phyloP scores from a whole-genome alignment of 2,329 filamentous ascomycete genomes.

The Fusarium sterilihyphosum region DNA sequence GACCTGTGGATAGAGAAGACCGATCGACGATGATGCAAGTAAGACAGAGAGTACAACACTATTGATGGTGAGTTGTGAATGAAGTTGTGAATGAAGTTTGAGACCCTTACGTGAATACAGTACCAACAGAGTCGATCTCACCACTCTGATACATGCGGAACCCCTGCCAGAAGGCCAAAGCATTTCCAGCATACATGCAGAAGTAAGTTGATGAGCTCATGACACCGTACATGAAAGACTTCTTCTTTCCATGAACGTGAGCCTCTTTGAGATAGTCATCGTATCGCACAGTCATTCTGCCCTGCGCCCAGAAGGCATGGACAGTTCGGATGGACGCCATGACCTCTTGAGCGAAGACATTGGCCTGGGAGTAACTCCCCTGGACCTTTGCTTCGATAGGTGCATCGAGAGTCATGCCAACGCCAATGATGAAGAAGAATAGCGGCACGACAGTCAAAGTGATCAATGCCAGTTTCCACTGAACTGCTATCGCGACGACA shows the following conservation, averaged over 20 bases:
- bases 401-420: conserved; percentile 40
- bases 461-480: conserved; percentile 56
- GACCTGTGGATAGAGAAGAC: conserved; percentile 21
- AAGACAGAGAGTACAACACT: conserved; percentile 28
- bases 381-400: conserved; percentile 46
- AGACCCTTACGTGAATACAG: conserved; percentile 50
- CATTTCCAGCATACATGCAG: conserved; percentile 53
- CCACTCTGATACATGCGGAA: conserved; percentile 48
- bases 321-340: conserved; percentile 51
- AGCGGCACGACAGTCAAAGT: conserved; percentile 44
- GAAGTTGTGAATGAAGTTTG: fast-evolving
- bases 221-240: conserved; percentile 48
- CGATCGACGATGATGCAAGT: conserved; percentile 20
- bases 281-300: conserved; percentile 49
- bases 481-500: conserved; percentile 50
- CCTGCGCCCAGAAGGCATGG: conserved; percentile 56
- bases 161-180: conserved; percentile 56
- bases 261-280: conserved; percentile 49
- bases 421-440: conserved; percentile 43
- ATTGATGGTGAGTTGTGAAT: neutral
- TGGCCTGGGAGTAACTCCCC: conserved; percentile 44
- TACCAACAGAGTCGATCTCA: conserved; percentile 49
- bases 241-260: conserved; percentile 49
- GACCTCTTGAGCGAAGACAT: conserved; percentile 48
- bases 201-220: conserved; percentile 51